Base-by-base conservation (phyloP, 2,329 filamentous ascomycete species). In the Phaeosphaeriaceae sp. region DNA sequence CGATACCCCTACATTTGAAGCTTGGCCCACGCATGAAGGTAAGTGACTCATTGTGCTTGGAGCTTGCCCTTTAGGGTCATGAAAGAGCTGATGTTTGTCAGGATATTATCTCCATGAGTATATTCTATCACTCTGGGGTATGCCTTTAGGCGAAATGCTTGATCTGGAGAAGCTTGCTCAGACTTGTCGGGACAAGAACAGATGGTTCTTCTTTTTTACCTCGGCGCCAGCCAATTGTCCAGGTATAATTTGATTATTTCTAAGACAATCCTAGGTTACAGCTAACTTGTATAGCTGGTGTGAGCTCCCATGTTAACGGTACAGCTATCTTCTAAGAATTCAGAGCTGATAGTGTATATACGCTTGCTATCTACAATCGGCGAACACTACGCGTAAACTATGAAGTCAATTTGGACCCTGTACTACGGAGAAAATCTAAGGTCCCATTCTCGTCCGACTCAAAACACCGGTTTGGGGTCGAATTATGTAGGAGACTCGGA, bases 1-100 rank as follows among this genome's bases (percentile, higher is more conserved):
- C 0, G 87, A 90, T 64, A 75, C 79, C 11, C 82, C 81, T 15
- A 77, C 81, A 0, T 88, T 90, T 53, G 87, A 90, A 73, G 79
- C 81, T 0, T 83, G 83, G 70, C 85, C 86, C 2, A 81, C 82
- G 0, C 44, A 81, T 28, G 75, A 77, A 46, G 57, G 65, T 64
- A 52, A 36, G 60, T 29, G 18, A 9, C 8, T 0, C 9, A n/a
- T n/a, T n/a, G n/a, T n/a, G n/a, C n/a, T n/a, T n/a, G n/a, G n/a
- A n/a, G n/a, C n/a, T n/a, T n/a, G n/a, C n/a, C n/a, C n/a, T n/a
- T n/a, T n/a, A n/a, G n/a, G n/a, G n/a, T n/a, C n/a, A n/a, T n/a
- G n/a, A n/a, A n/a, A n/a, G n/a, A 1, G 21, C 1, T 1, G 11
- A 21, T 17, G n/a, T 13, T n/a, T n/a, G n/a, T n/a, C 11, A 68